A percentile compares a stretch with the other conserved stretches of the same genome.
These are phyloP conservation scores for Geranium rotundifolium DNA, from an alignment of 345 rosid genomes.

Conservation along the genomic window DNA sequence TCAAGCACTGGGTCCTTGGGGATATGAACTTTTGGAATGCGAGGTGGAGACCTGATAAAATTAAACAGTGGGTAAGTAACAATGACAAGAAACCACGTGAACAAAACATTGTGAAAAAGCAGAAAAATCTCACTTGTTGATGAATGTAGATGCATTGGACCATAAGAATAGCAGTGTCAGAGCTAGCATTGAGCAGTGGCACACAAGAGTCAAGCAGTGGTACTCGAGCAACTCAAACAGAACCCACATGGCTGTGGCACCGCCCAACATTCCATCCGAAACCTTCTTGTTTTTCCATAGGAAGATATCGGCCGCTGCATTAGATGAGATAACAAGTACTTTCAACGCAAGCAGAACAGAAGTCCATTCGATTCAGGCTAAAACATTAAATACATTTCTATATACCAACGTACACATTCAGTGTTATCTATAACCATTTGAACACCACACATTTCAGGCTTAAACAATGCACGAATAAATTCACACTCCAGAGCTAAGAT, in stretches of 20 bases:
- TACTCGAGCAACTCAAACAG: constrained; percentile 35
- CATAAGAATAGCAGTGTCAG: constrained; percentile 36
- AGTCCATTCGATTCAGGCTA: neutral
- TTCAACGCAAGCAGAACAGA: no score
- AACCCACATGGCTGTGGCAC: constrained; percentile 34
- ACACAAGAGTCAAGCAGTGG: constrained; percentile 30
- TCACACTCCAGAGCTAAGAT: neutral
- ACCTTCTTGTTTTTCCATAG: constrained; percentile 48
- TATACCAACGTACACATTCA: no score
- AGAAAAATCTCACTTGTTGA: constrained; percentile 26
- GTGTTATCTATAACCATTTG: no score
- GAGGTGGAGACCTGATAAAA: constrained; percentile 48
- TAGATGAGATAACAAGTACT: no score
- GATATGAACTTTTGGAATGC: constrained; percentile 58
- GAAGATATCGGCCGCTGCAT: constrained; percentile 35
- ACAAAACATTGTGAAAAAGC: neutral
- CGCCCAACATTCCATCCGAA: constrained; percentile 30
- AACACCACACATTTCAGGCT: no score
- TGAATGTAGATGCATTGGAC: constrained; percentile 37
- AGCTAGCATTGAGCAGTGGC: constrained; percentile 25
- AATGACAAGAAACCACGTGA: neutral
- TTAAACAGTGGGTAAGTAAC: neutral
- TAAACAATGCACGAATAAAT: neutral
- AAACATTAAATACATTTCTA: no score
- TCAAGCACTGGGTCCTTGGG: constrained; percentile 60